phyloP scores from a whole-genome alignment of 495 filamentous ascomycete species.

The Apiosordaria backusii region DNA sequence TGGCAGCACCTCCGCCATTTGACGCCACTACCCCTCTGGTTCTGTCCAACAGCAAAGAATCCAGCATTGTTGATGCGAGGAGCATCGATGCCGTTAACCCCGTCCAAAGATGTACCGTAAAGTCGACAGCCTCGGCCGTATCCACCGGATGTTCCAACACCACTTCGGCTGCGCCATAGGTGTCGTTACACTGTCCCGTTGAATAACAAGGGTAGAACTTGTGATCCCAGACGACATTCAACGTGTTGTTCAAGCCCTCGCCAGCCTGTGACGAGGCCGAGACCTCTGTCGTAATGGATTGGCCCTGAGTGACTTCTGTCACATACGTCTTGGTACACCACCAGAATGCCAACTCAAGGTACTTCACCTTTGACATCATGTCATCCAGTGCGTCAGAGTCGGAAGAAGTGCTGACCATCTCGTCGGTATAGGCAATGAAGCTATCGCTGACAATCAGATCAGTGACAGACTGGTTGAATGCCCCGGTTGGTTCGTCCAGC shows the following conservation, averaged over 20 bases:
- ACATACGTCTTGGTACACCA: constrained; percentile 23
- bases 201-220: constrained; percentile 17
- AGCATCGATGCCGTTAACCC: constrained; percentile 9
- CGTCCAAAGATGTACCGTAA: constrained; percentile 19
- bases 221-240: constrained; percentile 16
- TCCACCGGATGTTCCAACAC: constrained; percentile 10
- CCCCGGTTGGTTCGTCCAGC: constrained; percentile 10
- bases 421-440: constrained; percentile 22
- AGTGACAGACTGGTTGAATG: constrained; percentile 19
- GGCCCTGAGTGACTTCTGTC: constrained; percentile 1
- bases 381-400: not conserved
- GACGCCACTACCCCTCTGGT: constrained; percentile 13
- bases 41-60: constrained; percentile 15
- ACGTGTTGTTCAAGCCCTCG: not conserved
- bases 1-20: constrained; percentile 14
- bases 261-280: constrained; percentile 4
- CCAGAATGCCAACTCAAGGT: constrained; percentile 20
- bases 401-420: constrained; percentile 10
- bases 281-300: constrained; percentile 3
- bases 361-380: constrained; percentile 16
- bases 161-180: constrained; percentile 8
- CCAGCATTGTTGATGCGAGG: constrained; percentile 16
- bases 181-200: constrained; percentile 18
- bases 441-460: constrained; percentile 16
- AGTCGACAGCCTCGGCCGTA: not conserved